Conservation (phyloP, 257 asterid species). For the Leonotis leonurus region DNA sequence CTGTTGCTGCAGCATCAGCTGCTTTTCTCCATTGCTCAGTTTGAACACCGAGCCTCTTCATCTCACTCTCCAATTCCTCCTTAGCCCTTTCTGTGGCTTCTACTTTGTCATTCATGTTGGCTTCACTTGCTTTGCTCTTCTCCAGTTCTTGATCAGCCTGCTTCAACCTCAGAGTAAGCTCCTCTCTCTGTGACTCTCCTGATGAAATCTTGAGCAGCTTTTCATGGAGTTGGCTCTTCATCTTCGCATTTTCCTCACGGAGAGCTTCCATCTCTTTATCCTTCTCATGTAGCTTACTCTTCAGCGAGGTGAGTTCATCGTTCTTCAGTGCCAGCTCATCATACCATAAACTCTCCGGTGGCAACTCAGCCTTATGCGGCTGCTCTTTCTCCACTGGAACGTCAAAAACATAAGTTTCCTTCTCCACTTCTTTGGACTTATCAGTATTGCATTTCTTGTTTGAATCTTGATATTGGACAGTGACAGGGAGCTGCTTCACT, state of each 20-base stretch:
- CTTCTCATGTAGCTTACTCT: slow-evolving; percentile 44
- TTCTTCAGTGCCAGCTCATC: too few species aligned
- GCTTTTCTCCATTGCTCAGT: slow-evolving; percentile 98
- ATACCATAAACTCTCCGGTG: not conserved
- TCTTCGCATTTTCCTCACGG: slow-evolving; percentile 36
- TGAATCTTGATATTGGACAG: slow-evolving; percentile 4
- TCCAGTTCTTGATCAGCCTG: slow-evolving; percentile 53
- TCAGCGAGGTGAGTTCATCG: slow-evolving; percentile 33
- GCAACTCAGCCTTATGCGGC: slow-evolving; percentile 16
- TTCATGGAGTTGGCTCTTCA: slow-evolving; percentile 41
- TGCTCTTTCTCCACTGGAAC: slow-evolving; percentile 44
- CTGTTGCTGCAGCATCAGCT: slow-evolving; percentile 91
- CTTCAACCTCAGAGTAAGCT: slow-evolving; percentile 27
- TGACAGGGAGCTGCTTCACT: too few species aligned
- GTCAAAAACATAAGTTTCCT: slow-evolving; percentile 72
- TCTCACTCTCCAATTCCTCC: slow-evolving; percentile 61
- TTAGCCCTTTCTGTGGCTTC: slow-evolving; percentile 45
- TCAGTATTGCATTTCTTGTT: slow-evolving; percentile 13
- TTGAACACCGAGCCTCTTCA: slow-evolving; percentile 79
- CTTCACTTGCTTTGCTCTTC: slow-evolving; percentile 31
- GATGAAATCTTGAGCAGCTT: too few species aligned
- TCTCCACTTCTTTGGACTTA: slow-evolving; percentile 32
- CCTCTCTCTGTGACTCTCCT: slow-evolving; percentile 36
- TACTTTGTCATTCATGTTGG: slow-evolving; percentile 38
- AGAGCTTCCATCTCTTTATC: slow-evolving; percentile 36